phyloP scores from a whole-genome alignment of 306 rosid species.

The Glycine soja region DNA sequence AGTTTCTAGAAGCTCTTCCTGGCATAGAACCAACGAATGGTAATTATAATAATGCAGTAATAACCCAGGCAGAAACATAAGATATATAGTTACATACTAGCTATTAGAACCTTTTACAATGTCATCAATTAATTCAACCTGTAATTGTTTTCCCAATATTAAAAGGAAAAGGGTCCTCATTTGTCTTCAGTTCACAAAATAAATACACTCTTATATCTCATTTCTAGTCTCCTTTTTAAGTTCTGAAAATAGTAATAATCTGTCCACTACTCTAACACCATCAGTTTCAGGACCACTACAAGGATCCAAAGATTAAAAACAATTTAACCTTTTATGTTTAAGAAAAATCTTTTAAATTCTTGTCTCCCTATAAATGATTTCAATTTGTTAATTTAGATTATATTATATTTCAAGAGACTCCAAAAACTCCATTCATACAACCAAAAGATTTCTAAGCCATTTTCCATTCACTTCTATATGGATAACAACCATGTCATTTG shows the following conservation, averaged over 20 bases:
- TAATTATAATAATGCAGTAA: constrained; percentile 35
- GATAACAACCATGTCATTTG: constrained; percentile 34
- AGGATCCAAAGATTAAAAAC: constrained; percentile 24
- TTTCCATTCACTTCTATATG: constrained; percentile 15
- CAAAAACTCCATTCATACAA: constrained; percentile 11
- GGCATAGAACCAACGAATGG: constrained; percentile 46
- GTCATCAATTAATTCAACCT: constrained; percentile 34
- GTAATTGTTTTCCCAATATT: constrained; percentile 13
- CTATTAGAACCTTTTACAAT: constrained; percentile 18
- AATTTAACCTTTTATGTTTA: constrained; percentile 27
- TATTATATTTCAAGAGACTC: constrained; percentile 32
- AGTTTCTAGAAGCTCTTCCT: constrained; percentile 73
- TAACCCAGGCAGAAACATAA: constrained; percentile 25
- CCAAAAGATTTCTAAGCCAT: constrained; percentile 28
- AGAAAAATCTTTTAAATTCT: constrained; percentile 10
- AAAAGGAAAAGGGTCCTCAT: constrained; percentile 14
- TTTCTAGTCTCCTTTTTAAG: constrained; percentile 15
- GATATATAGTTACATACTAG: constrained; percentile 4
- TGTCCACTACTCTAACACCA: constrained; percentile 12
- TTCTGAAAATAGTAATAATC: background rate
- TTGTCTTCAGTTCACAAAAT: constrained; percentile 9
- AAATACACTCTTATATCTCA: constrained; percentile 32
- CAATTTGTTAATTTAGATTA: constrained; percentile 33
- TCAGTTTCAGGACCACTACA: constrained; percentile 13
- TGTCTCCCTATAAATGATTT: constrained; percentile 22